Evolutionary conservation across 2,329 filamentous ascomycete genomes (phyloP), one percentile per base, ranked within the genome.

Genomic region (Cercospora sp.): DNA sequence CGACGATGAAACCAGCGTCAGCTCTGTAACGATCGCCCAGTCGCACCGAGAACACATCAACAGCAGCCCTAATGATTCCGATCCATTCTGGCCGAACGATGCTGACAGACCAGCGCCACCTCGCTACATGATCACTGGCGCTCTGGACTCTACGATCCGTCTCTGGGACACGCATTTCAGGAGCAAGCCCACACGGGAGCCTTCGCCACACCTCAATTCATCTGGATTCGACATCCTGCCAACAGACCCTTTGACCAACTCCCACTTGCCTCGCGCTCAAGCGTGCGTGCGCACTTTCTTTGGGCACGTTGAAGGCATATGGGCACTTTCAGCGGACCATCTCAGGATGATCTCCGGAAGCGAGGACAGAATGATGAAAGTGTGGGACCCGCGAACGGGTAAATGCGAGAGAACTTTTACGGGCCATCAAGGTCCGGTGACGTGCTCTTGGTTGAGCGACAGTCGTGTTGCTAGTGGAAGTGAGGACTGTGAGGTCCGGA

Each of bases 251-350:
- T 69, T 77, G 20, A 79, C 74, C 26, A 77, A 77, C 66, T 77
- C 76, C 6, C 76, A 78, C 63, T 70, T 71, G 5, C 77, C 77
- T 3, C 74, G 76, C 39, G 75, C 75, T 9, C 72, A 74, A 62
- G 88, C 88, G 70, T 97, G 92, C 75, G 85, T 97, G 36, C 91
- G 93, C 69, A 96, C 93, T 33, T 96, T 97, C 83, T 99, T 98
- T 77, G 95, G 95, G 0, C 95, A 99, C 76, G 87, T 99, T 23
- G 95, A 99, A 79, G 95, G 95, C 33, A 91, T 99, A 20, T 99
- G 95, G 95, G 91, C 92, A 5, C 85, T 99, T 2, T 92, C 91
- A 0, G 94, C 92, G 3, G 94, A 98, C 80, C 94, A 91, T 0
- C 83, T 98, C 20, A 89, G 95, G 10, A 88, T 97, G 16, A 93